Percentiles rank a stretch among this genome's conserved stretches.
Conservation (phyloP, 2,329 filamentous ascomycete species). For the Capronia americana region DNA sequence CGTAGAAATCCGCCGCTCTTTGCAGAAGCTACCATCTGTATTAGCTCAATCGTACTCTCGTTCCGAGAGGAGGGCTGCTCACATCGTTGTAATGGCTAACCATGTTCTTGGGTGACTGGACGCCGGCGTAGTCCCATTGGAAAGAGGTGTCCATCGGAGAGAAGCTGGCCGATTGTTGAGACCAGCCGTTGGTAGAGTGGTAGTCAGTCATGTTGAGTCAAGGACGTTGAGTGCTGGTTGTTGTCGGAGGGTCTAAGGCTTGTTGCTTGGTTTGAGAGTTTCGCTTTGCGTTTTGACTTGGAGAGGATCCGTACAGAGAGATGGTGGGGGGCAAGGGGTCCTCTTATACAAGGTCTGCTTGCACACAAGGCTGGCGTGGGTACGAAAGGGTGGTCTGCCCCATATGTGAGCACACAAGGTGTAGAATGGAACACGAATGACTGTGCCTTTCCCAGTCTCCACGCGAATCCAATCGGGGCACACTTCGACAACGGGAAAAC, state of each 20-base stretch:
- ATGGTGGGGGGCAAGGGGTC: slow-evolving; percentile 19
- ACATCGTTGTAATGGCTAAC: slow-evolving; percentile 37
- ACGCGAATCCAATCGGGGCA: slow-evolving; percentile 16
- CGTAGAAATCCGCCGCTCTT: slow-evolving; percentile 35
- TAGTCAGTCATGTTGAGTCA: slow-evolving; percentile 28
- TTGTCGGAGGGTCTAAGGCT: background rate
- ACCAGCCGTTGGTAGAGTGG: slow-evolving; percentile 29
- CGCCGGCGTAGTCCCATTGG: slow-evolving; percentile 33
- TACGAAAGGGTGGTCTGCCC: slow-evolving; percentile 21
- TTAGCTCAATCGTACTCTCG: background rate
- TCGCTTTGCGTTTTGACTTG: background rate
- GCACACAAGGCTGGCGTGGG: slow-evolving; percentile 26
- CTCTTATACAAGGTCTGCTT: slow-evolving; percentile 26
- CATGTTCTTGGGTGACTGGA: slow-evolving; percentile 34
- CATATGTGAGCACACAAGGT: slow-evolving; percentile 1
- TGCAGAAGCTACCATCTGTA: slow-evolving; percentile 29
- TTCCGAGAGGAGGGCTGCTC: background rate
- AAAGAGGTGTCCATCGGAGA: slow-evolving; percentile 30
- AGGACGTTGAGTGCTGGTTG: background rate
- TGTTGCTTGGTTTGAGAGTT: slow-evolving; percentile 12
- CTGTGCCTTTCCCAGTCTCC: slow-evolving; percentile 6
- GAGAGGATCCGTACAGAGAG: background rate
- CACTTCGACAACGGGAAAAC: background rate
- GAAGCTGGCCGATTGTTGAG: slow-evolving; percentile 27
- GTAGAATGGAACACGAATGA: background rate